Evolutionary conservation across 1,139 yeast species (phyloP), one percentile per base, ranked within the genome.

Genomic region (Zygotorulaspora mrakii): DNA sequence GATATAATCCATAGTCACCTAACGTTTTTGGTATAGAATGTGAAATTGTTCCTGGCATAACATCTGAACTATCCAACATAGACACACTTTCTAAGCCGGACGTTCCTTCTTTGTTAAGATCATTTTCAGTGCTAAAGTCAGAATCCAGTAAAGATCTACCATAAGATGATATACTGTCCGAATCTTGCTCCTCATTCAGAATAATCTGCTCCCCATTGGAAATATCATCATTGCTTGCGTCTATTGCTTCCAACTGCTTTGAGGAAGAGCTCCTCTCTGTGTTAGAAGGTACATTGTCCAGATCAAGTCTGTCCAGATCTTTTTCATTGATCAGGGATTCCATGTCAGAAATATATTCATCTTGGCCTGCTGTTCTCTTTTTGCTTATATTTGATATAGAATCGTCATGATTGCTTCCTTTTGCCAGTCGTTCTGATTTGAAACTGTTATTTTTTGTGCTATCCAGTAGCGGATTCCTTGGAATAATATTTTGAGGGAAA

Each of bases 131-230:
- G 16, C 65, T 61, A 40, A 55, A 62, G 30, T 67, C 71, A 0
- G 70, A 67, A 27, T 62, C 70, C 17, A 66, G 40, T 5, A 66
- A 40, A 1, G 69, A 55, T 22, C 60, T 64, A 30, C 68, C 69
- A 45, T 64, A 63, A 1, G 70, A 66, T 0, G 69, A 65, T 2
- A 46, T 59, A 17, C 57, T 54, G 37, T 59, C 61, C 5, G 51
- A 56, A 37, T 55, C 48, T n/a, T 48, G 51, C 20, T 53, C 49
- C n/a, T 55, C 56, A 12, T 47, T 37, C 7, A 43, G n/a, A n/a
- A 45, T 35, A 5, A 35, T 36, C 18, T 41, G 35, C 8, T 36
- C 39, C 14, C 20, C 43, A 9, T 36, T 30, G 5, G 38, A 28
- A 4, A 34, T 31, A 13, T 41, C 43, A 7, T 39, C 31, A 17